Evolutionary conservation across 805 yeast genomes (phyloP), one percentile per base, ranked within the genome.

Genomic region (Candida argentea): DNA sequence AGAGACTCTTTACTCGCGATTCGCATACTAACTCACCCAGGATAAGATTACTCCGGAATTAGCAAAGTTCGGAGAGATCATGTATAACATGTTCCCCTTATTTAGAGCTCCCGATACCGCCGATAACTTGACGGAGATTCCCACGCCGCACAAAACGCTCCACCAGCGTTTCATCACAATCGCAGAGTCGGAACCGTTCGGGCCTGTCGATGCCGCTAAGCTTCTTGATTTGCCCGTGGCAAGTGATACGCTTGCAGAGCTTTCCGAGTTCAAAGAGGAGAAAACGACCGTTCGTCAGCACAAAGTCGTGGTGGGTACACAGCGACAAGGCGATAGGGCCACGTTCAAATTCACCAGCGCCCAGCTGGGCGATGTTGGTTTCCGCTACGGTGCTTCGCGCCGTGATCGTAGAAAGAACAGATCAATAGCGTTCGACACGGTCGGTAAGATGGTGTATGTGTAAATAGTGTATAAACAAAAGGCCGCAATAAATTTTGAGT

Each of bases 151-250:
- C 39, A 83, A 79, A 55, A 81, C 94, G 3, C 63, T 78, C 37
- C 75, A 74, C 38, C 84, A 93, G 38, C 67, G 89, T 39, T 87
- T 87, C 62, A 57, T 84, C 48, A 80, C 94, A 8, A 77, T 89
- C 50, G 89, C 95, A 6, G 98, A 89, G 57, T 76, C 86, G 16
- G 94, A 86, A 59, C 94, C 95, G 6, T 87, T 89, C 50, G 95
- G 95, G 5, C 94, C 96, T 4, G 68, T 86, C 5, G 97, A 91
- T 48, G 96, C 98, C 9, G 95, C 98, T 27, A 63, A 74, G 32
- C 70, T 80, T 22, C 72, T 84, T 38, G 86, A 70, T 24, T 65
- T 89, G 38, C 87, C 83, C 50, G 94, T 95, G n/a, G 96, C 97
- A 16, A 70, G 74, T 26, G 73, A 66, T 20, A 81, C 91, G 3